A percentile compares a stretch with the other conserved stretches of the same genome.
These are phyloP conservation scores for Podila clonocystis DNA, from an alignment of 192 early-diverging fungal genomes.

Conservation along the genomic window DNA sequence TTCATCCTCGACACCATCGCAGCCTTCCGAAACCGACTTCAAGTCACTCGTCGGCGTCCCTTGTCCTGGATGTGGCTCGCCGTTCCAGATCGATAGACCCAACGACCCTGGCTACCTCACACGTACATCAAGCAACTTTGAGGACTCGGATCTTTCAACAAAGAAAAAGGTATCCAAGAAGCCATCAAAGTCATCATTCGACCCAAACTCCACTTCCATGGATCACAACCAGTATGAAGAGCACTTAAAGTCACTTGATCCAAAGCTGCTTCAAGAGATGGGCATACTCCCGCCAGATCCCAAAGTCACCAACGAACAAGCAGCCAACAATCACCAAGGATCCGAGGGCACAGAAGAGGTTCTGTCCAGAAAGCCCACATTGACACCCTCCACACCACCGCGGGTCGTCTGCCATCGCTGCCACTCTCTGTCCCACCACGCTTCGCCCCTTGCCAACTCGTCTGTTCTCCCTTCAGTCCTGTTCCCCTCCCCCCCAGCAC, in stretches of 20 bases:
- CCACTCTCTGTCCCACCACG: conserved; percentile 40
- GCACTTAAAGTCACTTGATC: conserved; percentile 28
- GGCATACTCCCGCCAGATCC: not conserved
- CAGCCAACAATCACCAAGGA: not conserved
- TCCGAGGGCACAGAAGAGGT: not conserved
- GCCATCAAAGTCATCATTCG: not conserved
- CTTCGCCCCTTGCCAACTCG: conserved; percentile 22
- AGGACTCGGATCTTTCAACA: not conserved
- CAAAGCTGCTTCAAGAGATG: conserved; percentile 37
- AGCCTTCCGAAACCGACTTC: not conserved
- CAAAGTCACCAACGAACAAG: not conserved
- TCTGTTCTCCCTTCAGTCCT: conserved; percentile 6
- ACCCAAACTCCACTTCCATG: conserved; percentile 22
- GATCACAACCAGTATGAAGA: conserved; percentile 22
- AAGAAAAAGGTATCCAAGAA: not conserved
- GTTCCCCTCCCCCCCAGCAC: conserved; percentile 34
- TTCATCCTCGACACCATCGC: not conserved
- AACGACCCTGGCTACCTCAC: conserved; percentile 33
- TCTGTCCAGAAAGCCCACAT: conserved; percentile 16
- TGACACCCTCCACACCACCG: not conserved
- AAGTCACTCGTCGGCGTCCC: conserved; percentile 17
- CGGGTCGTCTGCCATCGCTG: conserved; percentile 37
- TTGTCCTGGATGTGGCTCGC: conserved; percentile 43
- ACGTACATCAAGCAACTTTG: not conserved
- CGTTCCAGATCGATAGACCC: conserved; percentile 22